Conservation (phyloP, 441 rosid genomes). For the Corymbia calophylla region DNA sequence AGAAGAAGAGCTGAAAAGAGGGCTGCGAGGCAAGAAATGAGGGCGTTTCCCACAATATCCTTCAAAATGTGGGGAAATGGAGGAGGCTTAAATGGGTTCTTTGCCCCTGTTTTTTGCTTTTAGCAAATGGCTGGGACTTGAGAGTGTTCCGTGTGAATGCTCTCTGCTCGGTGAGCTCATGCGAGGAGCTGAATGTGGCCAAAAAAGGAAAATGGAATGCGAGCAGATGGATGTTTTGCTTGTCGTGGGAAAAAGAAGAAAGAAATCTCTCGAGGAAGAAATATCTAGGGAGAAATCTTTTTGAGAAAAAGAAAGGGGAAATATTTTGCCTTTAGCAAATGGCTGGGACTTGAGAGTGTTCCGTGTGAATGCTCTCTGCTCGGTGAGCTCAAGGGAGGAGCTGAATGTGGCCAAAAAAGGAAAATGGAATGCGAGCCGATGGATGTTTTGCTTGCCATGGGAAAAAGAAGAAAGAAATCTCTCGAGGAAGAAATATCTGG, state of each 20-base stretch:
- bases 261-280: background rate
- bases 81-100: background rate
- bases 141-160: background rate
- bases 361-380: background rate
- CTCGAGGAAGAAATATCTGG: background rate
- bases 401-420: background rate
- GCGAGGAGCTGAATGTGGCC: background rate
- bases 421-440: background rate
- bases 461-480: fast-evolving
- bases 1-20: background rate
- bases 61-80: background rate
- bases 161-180: background rate
- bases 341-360: background rate
- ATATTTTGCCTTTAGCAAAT: background rate
- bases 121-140: background rate
- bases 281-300: background rate
- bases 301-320: too few species aligned
- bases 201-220: background rate
- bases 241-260: fast-evolving
- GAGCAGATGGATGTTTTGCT: background rate
- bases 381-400: background rate
- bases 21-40: background rate
- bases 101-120: background rate
- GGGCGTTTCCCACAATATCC: background rate
- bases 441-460: background rate